Conservation (phyloP, 73 alveolate species). For the Paramecium octaurelia region DNA sequence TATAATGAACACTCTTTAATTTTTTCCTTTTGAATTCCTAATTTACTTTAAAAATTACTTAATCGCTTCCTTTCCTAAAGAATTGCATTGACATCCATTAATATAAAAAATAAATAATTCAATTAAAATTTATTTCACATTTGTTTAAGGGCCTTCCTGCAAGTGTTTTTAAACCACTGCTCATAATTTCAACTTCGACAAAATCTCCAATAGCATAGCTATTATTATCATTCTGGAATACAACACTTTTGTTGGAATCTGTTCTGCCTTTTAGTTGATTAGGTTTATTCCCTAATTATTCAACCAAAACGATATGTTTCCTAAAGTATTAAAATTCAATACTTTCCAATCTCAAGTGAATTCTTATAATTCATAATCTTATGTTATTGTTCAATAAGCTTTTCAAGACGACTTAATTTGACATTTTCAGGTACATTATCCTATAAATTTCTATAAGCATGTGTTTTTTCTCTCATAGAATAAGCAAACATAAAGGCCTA, state of each 20-base stretch:
- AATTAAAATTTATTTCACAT: neutral
- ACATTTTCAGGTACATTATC: conserved; percentile 88
- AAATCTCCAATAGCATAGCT: neutral
- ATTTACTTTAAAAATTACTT: neutral
- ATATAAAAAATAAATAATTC: neutral
- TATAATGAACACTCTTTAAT: neutral
- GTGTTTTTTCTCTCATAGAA: conserved; percentile 85
- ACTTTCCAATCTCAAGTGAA: neutral
- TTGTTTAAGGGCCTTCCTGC: neutral
- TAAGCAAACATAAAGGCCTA: conserved; percentile 84
- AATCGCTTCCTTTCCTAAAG: neutral
- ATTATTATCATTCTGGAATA: neutral
- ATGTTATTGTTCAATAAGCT: neutral
- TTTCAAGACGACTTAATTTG: conserved; percentile 47
- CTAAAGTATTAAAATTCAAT: neutral
- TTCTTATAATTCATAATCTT: neutral
- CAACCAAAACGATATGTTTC: neutral
- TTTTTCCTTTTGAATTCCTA: neutral
- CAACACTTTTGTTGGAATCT: neutral
- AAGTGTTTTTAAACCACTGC: neutral
- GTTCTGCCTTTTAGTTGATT: neutral
- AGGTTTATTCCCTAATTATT: neutral
- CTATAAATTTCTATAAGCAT: conserved; percentile 77
- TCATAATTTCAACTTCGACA: neutral
- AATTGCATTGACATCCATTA: neutral